Evolutionary conservation across 2,329 filamentous ascomycete genomes (phyloP).

Genomic region (Fusarium decemcellulare): DNA sequence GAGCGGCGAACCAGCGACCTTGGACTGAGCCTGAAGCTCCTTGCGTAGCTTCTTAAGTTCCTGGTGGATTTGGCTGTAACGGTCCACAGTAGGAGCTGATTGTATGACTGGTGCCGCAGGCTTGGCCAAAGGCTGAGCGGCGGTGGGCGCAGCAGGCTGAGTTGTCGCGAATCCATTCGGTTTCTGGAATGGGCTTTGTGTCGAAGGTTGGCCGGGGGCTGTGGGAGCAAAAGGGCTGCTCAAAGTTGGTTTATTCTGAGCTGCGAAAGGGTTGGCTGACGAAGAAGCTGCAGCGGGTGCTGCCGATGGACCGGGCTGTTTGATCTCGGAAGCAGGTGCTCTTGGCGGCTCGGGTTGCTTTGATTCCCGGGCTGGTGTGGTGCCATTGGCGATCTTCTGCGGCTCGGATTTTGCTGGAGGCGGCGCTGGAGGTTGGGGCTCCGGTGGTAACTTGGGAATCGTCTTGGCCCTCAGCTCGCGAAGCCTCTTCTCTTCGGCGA

Average conservation of each 20-base stretch:
- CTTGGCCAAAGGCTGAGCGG: slow-evolving; percentile 17
- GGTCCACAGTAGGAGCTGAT: slow-evolving; percentile 51
- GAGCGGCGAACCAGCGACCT: slow-evolving; percentile 61
- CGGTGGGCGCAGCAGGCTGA: slow-evolving; percentile 13
- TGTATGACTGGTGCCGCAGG: slow-evolving; percentile 30
- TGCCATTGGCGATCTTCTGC: slow-evolving; percentile 34
- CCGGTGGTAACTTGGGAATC: slow-evolving; percentile 59
- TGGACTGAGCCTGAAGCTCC: slow-evolving; percentile 69
- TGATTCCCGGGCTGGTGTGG: slow-evolving; percentile 37
- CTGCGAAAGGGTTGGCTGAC: slow-evolving; percentile 39
- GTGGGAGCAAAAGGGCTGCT: slow-evolving; percentile 39
- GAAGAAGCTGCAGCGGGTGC: slow-evolving; percentile 25
- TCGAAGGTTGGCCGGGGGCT: slow-evolving; percentile 24
- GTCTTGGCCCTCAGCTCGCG: slow-evolving; percentile 62
- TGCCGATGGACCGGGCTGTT: slow-evolving; percentile 26
- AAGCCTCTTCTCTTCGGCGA: slow-evolving; percentile 64
- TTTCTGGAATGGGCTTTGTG: slow-evolving; percentile 36
- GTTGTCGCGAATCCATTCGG: slow-evolving; percentile 22
- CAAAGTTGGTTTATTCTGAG: slow-evolving; percentile 39
- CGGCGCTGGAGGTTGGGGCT: slow-evolving; percentile 48
- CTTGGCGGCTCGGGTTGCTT: slow-evolving; percentile 40
- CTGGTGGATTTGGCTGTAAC: slow-evolving; percentile 73
- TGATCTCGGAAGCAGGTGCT: slow-evolving; percentile 37
- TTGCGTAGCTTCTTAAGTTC: slow-evolving; percentile 78
- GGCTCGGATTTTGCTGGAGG: slow-evolving; percentile 38